phyloP scores from a whole-genome alignment of 1,284 basidiomycete genomes.

The Earliella scabrosa region DNA sequence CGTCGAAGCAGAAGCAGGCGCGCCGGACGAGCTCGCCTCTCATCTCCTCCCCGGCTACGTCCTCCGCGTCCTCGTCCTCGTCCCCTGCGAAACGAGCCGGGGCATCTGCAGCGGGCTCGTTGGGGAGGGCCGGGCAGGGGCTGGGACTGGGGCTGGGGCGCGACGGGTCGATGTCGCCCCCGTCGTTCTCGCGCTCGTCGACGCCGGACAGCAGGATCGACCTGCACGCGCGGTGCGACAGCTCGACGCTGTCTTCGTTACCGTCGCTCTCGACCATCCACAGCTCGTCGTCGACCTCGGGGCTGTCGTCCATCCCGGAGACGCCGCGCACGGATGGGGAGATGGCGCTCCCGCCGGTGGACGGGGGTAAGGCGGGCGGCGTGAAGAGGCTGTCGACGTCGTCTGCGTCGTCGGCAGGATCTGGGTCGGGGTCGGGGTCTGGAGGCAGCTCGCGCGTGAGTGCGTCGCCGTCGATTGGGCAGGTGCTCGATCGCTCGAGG shows the following conservation, averaged over 20 bases:
- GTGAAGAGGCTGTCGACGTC: conserved; percentile 38
- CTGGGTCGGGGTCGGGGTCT: conserved; percentile 13
- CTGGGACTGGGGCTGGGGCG: not conserved
- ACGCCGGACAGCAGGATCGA: conserved; percentile 8
- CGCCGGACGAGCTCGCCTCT: conserved; percentile 34
- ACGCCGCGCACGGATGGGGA: conserved; percentile 20
- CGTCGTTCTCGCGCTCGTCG: conserved; percentile 9
- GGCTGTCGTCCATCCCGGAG: conserved; percentile 34
- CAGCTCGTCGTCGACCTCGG: conserved; percentile 31
- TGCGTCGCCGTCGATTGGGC: conserved; percentile 37
- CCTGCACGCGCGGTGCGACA: conserved; percentile 20
- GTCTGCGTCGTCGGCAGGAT: conserved; percentile 23
- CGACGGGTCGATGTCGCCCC: not conserved
- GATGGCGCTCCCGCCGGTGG: not conserved
- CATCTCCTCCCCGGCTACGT: conserved; percentile 15
- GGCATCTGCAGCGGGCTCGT: too few relatives aligned
- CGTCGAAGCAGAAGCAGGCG: conserved; percentile 23
- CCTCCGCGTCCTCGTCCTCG: not conserved
- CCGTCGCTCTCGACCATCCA: conserved; percentile 29
- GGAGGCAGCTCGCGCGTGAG: conserved; percentile 25
- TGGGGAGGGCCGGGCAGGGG: conserved; percentile 8
- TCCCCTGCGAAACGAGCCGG: too few relatives aligned
- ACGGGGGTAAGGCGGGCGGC: conserved; percentile 1
- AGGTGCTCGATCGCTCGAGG: conserved; percentile 32
- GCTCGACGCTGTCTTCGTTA: conserved; percentile 24